Conservation (phyloP, 2,329 filamentous ascomycete species). For the Neocatenulostroma microsporum region DNA sequence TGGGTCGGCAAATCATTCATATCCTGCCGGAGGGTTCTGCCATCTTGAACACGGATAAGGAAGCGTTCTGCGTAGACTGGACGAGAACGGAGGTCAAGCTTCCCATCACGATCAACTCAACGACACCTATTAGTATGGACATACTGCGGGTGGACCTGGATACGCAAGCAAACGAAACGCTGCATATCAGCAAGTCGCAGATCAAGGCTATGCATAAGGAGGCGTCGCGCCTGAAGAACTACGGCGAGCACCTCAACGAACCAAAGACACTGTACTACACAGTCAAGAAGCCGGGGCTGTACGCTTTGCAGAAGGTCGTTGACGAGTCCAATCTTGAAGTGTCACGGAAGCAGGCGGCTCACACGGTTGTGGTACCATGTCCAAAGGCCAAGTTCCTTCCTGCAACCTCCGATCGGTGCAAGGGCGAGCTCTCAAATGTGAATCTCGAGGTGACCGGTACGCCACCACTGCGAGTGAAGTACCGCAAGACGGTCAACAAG, state of each 20-base stretch:
- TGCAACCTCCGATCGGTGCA: conserved; percentile 62
- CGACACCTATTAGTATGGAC: conserved; percentile 79
- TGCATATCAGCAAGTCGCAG: conserved; percentile 66
- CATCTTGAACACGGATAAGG: conserved; percentile 70
- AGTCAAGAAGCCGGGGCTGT: conserved; percentile 80
- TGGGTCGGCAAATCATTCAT: conserved; percentile 95
- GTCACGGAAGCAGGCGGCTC: conserved; percentile 53
- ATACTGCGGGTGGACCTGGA: conserved; percentile 80
- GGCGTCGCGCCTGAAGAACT: conserved; percentile 51
- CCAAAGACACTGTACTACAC: conserved; percentile 54
- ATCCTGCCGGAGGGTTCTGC: conserved; percentile 91
- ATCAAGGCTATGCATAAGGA: conserved; percentile 67
- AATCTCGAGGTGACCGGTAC: conserved; percentile 78
- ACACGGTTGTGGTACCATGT: conserved; percentile 78
- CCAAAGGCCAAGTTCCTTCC: conserved; percentile 68
- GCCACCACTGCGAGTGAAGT: conserved; percentile 84
- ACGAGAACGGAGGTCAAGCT: conserved; percentile 56
- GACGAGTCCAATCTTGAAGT: conserved; percentile 86
- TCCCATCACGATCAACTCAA: conserved; percentile 90
- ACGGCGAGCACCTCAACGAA: conserved; percentile 34
- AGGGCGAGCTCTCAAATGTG: conserved; percentile 79
- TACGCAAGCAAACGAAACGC: conserved; percentile 68
- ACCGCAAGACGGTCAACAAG: conserved; percentile 78
- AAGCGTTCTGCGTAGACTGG: conserved; percentile 72
- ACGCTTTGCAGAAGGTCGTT: conserved; percentile 73